Base-by-base conservation (phyloP, 2,329 filamentous ascomycete genomes). In the Aspergillus sp. region DNA sequence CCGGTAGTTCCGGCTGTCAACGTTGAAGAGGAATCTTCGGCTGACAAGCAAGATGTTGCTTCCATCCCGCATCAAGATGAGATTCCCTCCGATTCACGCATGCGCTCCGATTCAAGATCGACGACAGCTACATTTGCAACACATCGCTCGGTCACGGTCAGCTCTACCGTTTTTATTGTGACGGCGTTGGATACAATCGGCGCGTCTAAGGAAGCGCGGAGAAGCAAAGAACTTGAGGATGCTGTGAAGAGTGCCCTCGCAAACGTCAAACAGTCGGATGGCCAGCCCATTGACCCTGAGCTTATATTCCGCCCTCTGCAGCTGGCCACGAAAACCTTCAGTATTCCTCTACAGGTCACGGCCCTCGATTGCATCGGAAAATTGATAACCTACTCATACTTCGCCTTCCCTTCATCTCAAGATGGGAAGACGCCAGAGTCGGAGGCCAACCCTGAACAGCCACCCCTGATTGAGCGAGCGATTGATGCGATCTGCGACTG, bases 401-500 rank as follows among this genome's bases (percentile, higher is more conserved):
- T 99, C 77, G 94, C 94, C 52, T 86, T 91, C 53, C 85, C 88
- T 38, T 82, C 81, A 54, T 77, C 78, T 21, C 72, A 71, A 39
- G 68, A 67, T 17, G 54, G 30, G 49, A 62, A 58, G 41, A 49
- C 42, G 21, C 60, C 73, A 36, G 70, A 68, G 38, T 64, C 64
- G 19, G 68, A 72, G n/a, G 36, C 68, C 42, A 61, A 60, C 11
- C 61, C 70, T 44, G 72, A 73, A 59, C 81, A 81, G 42, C 82
- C 90, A 3, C 93, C 94, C 15, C 83, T 99, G 66, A 99, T 99
- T 73, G 96, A 99, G 79, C 87, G 94, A 66, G 95, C 96, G 61
- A 99, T 99, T 71, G 96, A 99, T 78, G 96, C 95, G 38, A 99
- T 99, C 82, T 99, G 95, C 82, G 94, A 98, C 74, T 99, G 95